Percentiles rank a stretch among this genome's conserved stretches.
Conservation (phyloP, 2,329 filamentous ascomycete genomes). For the Exutisphaerella laricina region DNA sequence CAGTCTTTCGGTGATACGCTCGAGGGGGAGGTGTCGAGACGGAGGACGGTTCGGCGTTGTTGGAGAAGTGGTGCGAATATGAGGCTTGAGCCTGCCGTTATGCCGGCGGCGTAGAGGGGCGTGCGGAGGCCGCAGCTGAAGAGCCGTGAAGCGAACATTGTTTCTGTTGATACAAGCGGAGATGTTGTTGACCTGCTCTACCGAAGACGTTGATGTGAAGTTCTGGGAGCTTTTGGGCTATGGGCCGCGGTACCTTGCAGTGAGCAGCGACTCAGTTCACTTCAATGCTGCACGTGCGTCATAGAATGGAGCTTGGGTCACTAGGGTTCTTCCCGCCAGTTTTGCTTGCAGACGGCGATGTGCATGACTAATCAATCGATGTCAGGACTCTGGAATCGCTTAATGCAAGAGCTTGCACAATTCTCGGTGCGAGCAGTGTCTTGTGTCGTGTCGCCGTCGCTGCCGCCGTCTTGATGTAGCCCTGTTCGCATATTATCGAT, state of each 20-base stretch:
- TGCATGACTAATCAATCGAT: no score
- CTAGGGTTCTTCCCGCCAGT: no score
- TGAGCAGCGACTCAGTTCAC: no score
- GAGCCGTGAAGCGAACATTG: constrained; percentile 39
- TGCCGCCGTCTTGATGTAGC: no score
- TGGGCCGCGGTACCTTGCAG: background rate
- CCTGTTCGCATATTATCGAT: no score
- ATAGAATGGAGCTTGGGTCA: no score
- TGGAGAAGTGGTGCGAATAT: constrained; percentile 25
- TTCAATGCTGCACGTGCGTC: no score
- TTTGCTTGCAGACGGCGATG: no score
- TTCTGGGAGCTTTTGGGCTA: background rate
- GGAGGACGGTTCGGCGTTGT: constrained; percentile 29
- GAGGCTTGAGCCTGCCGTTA: constrained; percentile 27
- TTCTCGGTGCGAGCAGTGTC: no score
- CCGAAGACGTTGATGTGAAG: background rate
- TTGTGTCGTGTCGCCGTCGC: no score
- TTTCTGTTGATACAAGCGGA: constrained; percentile 7
- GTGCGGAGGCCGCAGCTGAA: constrained; percentile 34
- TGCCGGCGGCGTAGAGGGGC: constrained; percentile 23
- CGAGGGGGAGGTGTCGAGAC: constrained; percentile 33
- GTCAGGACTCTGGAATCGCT: no score
- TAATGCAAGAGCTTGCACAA: no score
- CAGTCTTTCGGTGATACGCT: constrained; percentile 35
- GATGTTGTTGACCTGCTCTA: background rate